Conservation (phyloP, 2,329 filamentous ascomycete genomes). For the Talaromyces sp. region DNA sequence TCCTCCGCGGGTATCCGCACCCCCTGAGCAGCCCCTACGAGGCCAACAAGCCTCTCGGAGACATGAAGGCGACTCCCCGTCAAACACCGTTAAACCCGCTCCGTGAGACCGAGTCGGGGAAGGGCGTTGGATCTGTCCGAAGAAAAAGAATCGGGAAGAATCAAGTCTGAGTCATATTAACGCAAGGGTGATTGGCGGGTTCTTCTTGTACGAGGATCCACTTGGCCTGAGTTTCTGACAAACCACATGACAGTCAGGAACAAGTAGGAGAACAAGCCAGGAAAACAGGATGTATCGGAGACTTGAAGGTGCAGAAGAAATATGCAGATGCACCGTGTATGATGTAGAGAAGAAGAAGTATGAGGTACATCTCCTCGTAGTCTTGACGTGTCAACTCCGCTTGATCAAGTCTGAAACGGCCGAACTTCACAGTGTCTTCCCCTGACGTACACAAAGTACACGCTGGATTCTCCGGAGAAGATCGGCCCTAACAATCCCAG, state of each 20-base stretch:
- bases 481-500: constrained; percentile 26
- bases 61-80: not conserved
- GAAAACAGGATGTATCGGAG: not conserved
- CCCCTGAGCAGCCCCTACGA: no score
- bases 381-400: constrained; percentile 1
- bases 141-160: constrained; percentile 30
- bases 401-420: not conserved
- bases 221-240: constrained; percentile 1
- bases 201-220: no score
- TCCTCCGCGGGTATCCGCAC: not conserved
- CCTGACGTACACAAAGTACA: constrained; percentile 9
- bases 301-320: not conserved
- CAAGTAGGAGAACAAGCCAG: not conserved
- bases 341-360: not conserved
- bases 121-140: constrained; percentile 16
- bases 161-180: constrained; percentile 20
- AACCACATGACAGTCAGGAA: constrained; percentile 5
- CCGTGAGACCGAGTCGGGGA: constrained; percentile 21
- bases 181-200: constrained; percentile 13
- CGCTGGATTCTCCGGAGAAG: constrained; percentile 28
- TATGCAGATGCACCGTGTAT: not conserved
- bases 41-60: no score
- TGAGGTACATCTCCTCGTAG: not conserved
- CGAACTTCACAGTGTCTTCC: not conserved
- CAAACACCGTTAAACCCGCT: constrained; percentile 20